Base-by-base conservation (phyloP, 2,329 filamentous ascomycete species). In the Cercospora sesami region DNA sequence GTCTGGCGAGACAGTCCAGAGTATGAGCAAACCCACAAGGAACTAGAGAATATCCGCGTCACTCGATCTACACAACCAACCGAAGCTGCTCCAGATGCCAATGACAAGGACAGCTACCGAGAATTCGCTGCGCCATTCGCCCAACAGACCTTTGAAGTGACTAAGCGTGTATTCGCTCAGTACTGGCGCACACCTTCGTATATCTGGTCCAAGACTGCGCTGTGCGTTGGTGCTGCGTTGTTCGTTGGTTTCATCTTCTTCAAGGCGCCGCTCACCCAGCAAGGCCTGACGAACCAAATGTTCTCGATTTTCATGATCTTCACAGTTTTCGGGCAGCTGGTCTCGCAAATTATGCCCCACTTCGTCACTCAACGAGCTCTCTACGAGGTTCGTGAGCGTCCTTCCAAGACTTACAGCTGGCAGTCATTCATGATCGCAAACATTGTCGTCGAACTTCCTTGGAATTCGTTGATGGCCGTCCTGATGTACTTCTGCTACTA, bases 151-250 rank as follows among this genome's bases (percentile, higher is more conserved):
- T 81, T 80, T 65, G 85, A 89, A 75, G 91, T 92, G 66, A 85
- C 87, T 18, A 78, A 86, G 72, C 92, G 93, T 75, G 90, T 95
- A 28, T 95, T 95, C 83, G 87, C 94, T 77, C 93, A 96, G 79
- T 96, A 95, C 85, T 96, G 93, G 93, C 91, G 93, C 68, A 94
- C 90, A 0, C 93, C 93, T 0, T 86, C 89, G 5, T 96, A 96
- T 82, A 94, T 97, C 79, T 96, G 94, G 82, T 90, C 91, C 75
- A 96, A 96, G 83, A 78, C 85, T 0, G 82, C 85, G 1, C 88
- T 96, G 18, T 92, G 89, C 76, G 81, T 86, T 26, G 80, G 89
- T 16, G 85, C 85, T 71, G 83, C 89, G 4, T 84, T 96, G 12
- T 96, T 94, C 78, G 91, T 95, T 74, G 92, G 92, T 31, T 93